Conservation (phyloP, 2,329 filamentous ascomycete species). For the Calonectria fujianensis region DNA sequence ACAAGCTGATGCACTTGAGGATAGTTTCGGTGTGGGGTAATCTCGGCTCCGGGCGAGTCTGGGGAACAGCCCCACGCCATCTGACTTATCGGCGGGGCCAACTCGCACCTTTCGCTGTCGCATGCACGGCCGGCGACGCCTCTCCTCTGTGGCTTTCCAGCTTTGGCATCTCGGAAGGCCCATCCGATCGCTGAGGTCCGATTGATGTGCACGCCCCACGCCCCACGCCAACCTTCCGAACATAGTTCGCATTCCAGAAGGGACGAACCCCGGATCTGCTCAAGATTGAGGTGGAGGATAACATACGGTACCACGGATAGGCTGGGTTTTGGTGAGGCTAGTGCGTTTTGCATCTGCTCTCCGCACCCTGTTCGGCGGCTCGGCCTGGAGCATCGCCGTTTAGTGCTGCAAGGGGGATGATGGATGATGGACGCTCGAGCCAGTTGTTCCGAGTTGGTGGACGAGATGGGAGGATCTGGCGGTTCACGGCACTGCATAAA, state of each 20-base stretch:
- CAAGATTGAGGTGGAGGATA: background rate
- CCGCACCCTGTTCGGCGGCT: background rate
- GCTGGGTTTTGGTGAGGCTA: background rate
- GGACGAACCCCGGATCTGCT: constrained; percentile 4
- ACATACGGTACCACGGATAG: background rate
- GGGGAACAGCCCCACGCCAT: background rate
- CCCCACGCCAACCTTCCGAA: background rate
- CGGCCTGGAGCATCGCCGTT: background rate
- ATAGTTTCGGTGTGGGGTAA: constrained; percentile 17
- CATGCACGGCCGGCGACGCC: constrained; percentile 12
- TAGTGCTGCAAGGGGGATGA: background rate
- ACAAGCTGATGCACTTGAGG: background rate
- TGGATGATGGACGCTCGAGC: background rate
- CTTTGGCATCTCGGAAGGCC: background rate
- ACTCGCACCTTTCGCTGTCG: constrained; percentile 15
- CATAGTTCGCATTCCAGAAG: background rate
- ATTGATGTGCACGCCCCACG: background rate
- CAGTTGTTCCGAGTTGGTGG: background rate
- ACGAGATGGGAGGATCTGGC: background rate
- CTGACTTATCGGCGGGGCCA: constrained; percentile 8
- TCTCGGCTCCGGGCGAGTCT: constrained; percentile 23
- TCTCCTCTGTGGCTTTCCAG: constrained; percentile 3
- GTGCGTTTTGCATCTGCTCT: background rate
- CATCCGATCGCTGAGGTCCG: background rate
- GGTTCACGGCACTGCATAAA: background rate